Percentiles rank a stretch among this genome's conserved stretches.
Evolutionary conservation across 495 filamentous ascomycete genomes (phyloP).

Genomic region (Penicillium manginii): DNA sequence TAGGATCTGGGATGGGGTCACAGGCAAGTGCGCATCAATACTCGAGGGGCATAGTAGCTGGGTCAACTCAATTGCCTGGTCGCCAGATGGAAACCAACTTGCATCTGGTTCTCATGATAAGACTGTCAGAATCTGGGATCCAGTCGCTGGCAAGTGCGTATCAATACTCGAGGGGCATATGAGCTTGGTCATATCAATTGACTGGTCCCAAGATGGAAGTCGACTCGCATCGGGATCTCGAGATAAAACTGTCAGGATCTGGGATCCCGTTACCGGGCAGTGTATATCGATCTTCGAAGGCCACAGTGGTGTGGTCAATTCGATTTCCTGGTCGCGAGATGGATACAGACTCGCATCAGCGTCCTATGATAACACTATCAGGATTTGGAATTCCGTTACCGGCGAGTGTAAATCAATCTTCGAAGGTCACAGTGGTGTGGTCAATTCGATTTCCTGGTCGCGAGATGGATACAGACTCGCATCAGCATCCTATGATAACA

Average conservation of each 20-base stretch:
- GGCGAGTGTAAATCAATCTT: not conserved
- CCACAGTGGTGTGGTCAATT: slow-evolving; percentile 20
- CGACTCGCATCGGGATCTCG: slow-evolving; percentile 32
- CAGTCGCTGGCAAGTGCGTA: not conserved
- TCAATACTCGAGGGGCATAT: slow-evolving; percentile 8
- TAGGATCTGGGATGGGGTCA: not conserved
- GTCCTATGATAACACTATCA: not conserved
- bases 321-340: slow-evolving; percentile 25
- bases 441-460: not conserved
- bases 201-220: slow-evolving; percentile 6
- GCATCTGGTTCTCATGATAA: not conserved
- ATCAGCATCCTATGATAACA: not conserved
- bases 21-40: not conserved
- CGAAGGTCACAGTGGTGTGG: not conserved
- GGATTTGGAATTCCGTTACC: not conserved
- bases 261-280: slow-evolving; percentile 27
- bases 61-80: not conserved
- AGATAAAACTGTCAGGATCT: slow-evolving; percentile 35
- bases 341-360: not conserved
- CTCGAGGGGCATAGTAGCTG: slow-evolving; percentile 1
- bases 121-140: slow-evolving; percentile 1
- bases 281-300: slow-evolving; percentile 25
- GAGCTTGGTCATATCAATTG: not conserved
- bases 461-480: not conserved
- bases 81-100: slow-evolving; percentile 1